Conservation (phyloP, 768 basidiomycete species). For the Sarcodon sp. region DNA sequence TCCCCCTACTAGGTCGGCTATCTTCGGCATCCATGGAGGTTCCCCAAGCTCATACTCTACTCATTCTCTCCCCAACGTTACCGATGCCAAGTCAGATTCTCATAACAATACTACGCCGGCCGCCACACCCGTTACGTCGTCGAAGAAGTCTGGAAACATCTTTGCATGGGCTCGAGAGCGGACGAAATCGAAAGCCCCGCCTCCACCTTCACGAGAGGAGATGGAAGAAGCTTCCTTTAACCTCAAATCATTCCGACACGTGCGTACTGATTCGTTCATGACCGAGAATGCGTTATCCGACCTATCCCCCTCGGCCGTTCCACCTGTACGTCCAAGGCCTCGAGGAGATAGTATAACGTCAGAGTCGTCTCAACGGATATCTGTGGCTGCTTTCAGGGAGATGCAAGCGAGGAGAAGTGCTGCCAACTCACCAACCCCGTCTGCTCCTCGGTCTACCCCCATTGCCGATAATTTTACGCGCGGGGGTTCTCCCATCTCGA, state of each 20-base stretch:
- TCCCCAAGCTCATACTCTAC: slow-evolving; percentile 41
- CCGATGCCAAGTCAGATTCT: slow-evolving; percentile 11
- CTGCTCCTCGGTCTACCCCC: slow-evolving; percentile 19
- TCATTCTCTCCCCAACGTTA: slow-evolving; percentile 43
- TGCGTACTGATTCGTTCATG: slow-evolving; percentile 33
- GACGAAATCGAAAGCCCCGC: slow-evolving; percentile 24
- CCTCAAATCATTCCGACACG: slow-evolving; percentile 62
- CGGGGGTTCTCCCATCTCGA: background rate
- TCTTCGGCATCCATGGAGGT: slow-evolving; percentile 49
- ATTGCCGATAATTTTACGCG: slow-evolving; percentile 11
- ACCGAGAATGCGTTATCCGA: slow-evolving; percentile 14
- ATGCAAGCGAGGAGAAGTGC: slow-evolving; percentile 55
- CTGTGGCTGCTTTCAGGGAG: slow-evolving; percentile 73
- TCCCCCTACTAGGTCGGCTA: slow-evolving; percentile 49
- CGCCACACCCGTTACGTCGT: slow-evolving; percentile 10
- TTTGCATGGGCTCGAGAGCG: slow-evolving; percentile 32
- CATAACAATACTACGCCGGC: slow-evolving; percentile 5
- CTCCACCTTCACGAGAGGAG: slow-evolving; percentile 12
- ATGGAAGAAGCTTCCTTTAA: slow-evolving; percentile 39
- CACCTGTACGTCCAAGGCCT: slow-evolving; percentile 31
- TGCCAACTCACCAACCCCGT: slow-evolving; percentile 46
- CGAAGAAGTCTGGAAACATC: slow-evolving; percentile 24
- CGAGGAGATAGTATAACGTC: slow-evolving; percentile 47
- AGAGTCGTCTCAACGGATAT: slow-evolving; percentile 60
- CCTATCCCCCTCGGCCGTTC: slow-evolving; percentile 12